Base-by-base conservation (phyloP, 192 early-diverging fungal genomes). In the Entomortierella parvispora region DNA sequence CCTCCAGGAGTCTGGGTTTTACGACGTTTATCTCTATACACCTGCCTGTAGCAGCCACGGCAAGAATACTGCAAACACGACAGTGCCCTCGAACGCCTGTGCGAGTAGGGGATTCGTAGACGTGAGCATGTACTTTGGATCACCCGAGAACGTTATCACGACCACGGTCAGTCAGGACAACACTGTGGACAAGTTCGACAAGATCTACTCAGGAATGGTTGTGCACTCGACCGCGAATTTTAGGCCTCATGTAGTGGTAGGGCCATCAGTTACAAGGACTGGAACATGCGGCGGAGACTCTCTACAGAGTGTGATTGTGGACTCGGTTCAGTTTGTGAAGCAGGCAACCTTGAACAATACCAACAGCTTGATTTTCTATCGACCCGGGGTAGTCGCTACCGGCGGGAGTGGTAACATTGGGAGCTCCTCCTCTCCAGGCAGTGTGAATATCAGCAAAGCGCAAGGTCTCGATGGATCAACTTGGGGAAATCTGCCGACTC, bases 1-100 rank as follows among this genome's bases (percentile, higher is more conserved):
- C 65, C 66, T 91, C 10, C 82, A 88, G 26, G 88, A 90, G 45
- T 62, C 87, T 7, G 90, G 90, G 11, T 83, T 84, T 58, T 91
- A 91, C 51, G 79, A 84, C 42, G 83, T 89, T 23, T 83, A 74
- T 28, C 58, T 90, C 64, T 58, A 63, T 58, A 81, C 87, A 6
- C 90, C 88, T n/a, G 83, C 80, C 6, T 91, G 90, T 62, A 12
- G 46, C 6, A 43, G 54, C 47, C 9, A 48, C 50, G 56, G 29
- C 50, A 58, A 29, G 17, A 53, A 2, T 5, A 29, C 37, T 31
- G 45, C 20, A 12, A 62, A 47, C 1, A 33, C 2, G 0, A 14
- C 55, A 0, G 20, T 34, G 18, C 65, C 72, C 2, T 76, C 72
- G 11, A 76, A 76, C 26, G 31, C 65, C 0, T 76, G 72, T 40